Evolutionary conservation across 345 rosid species (phyloP), one percentile per base, ranked within the genome.

Genomic region (Pugionium dolabratum): DNA sequence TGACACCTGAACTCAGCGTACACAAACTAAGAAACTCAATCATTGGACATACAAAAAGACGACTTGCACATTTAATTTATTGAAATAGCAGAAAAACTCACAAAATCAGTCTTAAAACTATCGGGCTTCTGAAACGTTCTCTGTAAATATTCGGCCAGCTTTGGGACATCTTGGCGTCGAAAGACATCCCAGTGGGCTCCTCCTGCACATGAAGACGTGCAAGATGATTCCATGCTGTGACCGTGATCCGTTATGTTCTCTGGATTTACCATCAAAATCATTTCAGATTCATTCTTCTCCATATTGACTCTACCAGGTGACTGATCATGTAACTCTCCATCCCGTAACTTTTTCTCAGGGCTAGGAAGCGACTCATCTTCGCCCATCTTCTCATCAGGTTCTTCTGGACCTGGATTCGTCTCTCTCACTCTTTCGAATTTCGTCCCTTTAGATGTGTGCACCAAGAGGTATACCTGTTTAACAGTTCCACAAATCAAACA

Each of bases 161-260:
- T 85, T 35, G 93, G 85, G 69, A 79, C 85, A 77, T 94, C 97
- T 79, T 83, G 87, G 73, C 85, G 86, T 55, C 81, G 76, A 45
- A 94, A 94, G 72, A 94, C 83, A 64, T 91, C 97, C 99, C 97
- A 91, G 59, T 48, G 73, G 45, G 79, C 84, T 72, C 93, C 97
- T 4, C 86, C 75, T 41, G 46, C 34, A 50, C 71, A 49, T 27
- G 70, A 63, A 72, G 70, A 53, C 63, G 66, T 50, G 41, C 66
- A 66, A 72, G 67, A 59, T 44, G 67, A 35, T 52, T 58, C 67
- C 61, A 72, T 4, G 30, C 59, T 35, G 49, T 25, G 42, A 36
- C 36, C 9, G 7, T 36, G 34, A 31, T 54, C 69, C 9, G 48
- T 28, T 52, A 11, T 30, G 32, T 53, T 52, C 39, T 58, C 71